Base-by-base conservation (phyloP, 352 stramenopile species). In the Pythium folliculosum region DNA sequence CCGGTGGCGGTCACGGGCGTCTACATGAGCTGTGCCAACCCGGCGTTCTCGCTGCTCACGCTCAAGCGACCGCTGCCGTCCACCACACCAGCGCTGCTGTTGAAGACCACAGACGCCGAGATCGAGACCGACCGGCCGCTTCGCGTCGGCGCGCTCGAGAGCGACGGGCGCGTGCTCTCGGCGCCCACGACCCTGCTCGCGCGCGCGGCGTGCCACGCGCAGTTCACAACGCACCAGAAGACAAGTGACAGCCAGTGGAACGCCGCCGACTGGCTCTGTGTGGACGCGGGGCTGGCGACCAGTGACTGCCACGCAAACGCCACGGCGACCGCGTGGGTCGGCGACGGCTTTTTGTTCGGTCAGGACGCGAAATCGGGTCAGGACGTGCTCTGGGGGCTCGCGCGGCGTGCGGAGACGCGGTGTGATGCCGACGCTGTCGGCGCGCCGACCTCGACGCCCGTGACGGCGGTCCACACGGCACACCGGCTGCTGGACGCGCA, bases 291-390 rank as follows among this genome's bases (percentile, higher is more conserved):
- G 3, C 5, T 32, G 5, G 13, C 45, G n/a, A 23, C 45, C 30
- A 23, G 21, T n/a, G 5, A 23, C 17, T 60, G 32, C 21, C 3
- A 19, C 2, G 23, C 21, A 0, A 58, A 69, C 23, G n/a, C 14
- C 2, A 40, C 35, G 35, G 35, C 35, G 3, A 54, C 40, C 17
- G 12, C 27, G 8, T 64, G 56, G 35, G 9, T 53, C 32, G 37
- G 19, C 27, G 55, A 71, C 25, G 65, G 65, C 3, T 67, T 71
- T 14, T 30, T 71, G 9, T n/a, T 71, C 8, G 44, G 56, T 13
- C 17, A 43, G 9, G 64, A 70, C 64, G 12, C 23, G 21, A 19
- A n/a, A 3, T 37, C 54, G 13, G 50, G 57, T 25, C 38, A 43
- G 6, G 38, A 57, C 8, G 27, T 66, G 10, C 51, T 71, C n/a